Evolutionary conservation across 805 yeast genomes (phyloP).

Genomic region (Blastobotrys chiropterorum): DNA sequence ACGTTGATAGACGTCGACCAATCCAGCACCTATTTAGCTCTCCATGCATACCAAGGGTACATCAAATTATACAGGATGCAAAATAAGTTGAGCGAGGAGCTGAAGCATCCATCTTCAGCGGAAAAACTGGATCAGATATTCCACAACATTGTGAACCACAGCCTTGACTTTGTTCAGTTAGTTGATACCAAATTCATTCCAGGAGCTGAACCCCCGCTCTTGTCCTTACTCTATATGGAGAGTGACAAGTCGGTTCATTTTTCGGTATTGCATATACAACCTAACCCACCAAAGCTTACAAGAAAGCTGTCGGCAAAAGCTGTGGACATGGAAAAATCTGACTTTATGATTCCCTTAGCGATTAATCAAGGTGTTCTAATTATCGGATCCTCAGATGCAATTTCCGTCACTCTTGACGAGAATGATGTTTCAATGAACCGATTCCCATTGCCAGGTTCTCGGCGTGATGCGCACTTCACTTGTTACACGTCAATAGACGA

Average conservation of each 20-base stretch:
- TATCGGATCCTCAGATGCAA: not conserved
- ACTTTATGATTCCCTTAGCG: not conserved
- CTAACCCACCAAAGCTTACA: not conserved
- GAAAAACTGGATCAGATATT: not conserved
- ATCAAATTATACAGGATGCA: not conserved
- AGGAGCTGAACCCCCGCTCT: conserved; percentile 2
- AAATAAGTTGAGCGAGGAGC: not conserved
- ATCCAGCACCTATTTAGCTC: not conserved
- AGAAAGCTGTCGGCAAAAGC: not conserved
- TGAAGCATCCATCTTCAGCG: not conserved
- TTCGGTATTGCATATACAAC: not conserved
- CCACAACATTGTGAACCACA: not conserved
- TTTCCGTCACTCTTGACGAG: not conserved
- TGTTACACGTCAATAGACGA: conserved; percentile 5
- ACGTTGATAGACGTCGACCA: not conserved
- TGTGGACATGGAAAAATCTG: not conserved
- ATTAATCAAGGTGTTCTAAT: not conserved
- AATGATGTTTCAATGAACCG: not conserved
- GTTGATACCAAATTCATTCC: conserved; percentile 3
- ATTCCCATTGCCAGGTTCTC: not conserved
- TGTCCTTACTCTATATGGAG: conserved; percentile 9
- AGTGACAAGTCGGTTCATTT: not conserved
- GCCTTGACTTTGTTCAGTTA: conserved; percentile 5
- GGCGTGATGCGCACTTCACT: not conserved
- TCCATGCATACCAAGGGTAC: not conserved